Base-by-base conservation (phyloP, 768 basidiomycete genomes). In the Polyporus arcularius region DNA sequence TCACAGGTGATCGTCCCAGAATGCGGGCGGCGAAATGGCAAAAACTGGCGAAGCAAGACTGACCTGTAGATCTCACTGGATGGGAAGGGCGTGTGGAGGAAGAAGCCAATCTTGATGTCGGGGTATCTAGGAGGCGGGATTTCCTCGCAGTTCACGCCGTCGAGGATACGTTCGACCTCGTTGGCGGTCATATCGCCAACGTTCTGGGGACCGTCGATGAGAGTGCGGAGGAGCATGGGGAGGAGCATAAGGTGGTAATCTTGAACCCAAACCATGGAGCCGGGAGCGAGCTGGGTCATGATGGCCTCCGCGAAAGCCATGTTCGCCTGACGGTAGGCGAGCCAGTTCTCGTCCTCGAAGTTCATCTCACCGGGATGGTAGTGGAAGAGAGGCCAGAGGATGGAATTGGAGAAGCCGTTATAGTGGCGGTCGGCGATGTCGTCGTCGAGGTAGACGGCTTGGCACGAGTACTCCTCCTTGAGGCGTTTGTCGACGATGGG, bases 341-440 rank as follows among this genome's bases (percentile, higher is more conserved):
- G 85, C 97, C 97, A 99, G 73, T 98, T 93, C 72, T 92, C 92
- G 78, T 97, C 94, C 75, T 98, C 96, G 71, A 99, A 99, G 76
- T 94, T 96, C 95, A 99, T 98, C 78, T 98, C 97, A 65, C 96
- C 96, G 8, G 97, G 97, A 74, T 98, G 96, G 76, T 98, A 99
- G 74, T 99, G 97, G 83, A 99, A 98, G 49, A 99, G 81, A 2
- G 97, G 97, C 97, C 97, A 99, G 53, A 99, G 86, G 76, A 99
- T 98, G 55, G 96, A 97, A 79, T 99, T 99, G 68, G 96, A 96
- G 83, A 99, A 98, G 57, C 97, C 94, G 72, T 96, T 96, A 78
- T 94, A 99, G 76, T 98, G 96, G 54, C 89, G 85, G 74, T 99
- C 97, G n/a, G 97, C 96, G 65, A 99, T 85, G 70, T 98, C 96